A percentile compares a stretch with the other conserved stretches of the same genome.
These are phyloP conservation scores for Porpolomopsis calyptriformis DNA, from an alignment of 768 basidiomycete species.

Conservation along the genomic window DNA sequence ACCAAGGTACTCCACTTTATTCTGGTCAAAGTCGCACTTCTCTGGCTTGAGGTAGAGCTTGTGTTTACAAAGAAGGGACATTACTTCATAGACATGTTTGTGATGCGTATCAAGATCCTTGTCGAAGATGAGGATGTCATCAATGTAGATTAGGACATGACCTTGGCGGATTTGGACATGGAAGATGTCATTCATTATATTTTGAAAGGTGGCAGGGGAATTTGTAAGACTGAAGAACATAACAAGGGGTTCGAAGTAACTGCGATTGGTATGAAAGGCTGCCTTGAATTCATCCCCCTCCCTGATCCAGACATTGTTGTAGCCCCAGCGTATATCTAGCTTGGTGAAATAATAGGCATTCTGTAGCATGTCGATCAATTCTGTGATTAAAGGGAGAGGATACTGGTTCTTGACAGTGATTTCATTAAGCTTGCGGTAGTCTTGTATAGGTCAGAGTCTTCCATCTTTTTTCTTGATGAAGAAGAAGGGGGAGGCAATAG, in stretches of 20 bases:
- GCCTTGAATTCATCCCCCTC: constrained; percentile 11
- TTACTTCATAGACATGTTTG: constrained; percentile 13
- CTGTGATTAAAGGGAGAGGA: constrained; percentile 24
- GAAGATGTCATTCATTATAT: constrained; percentile 12
- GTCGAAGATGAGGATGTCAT: constrained; percentile 31
- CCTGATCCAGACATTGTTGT: constrained; percentile 1
- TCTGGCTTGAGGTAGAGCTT: constrained; percentile 27
- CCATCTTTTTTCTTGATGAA: constrained; percentile 20
- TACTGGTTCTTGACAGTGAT: constrained; percentile 26
- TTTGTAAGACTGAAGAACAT: constrained; percentile 16
- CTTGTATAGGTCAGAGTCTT: constrained; percentile 19
- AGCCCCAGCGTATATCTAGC: constrained; percentile 28
- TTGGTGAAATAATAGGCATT: constrained; percentile 22
- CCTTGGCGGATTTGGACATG: constrained; percentile 17
- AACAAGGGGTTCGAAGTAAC: constrained; percentile 9
- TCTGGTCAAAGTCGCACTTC: constrained; percentile 25
- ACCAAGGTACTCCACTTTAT: constrained; percentile 22
- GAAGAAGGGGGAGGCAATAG: constrained; percentile 16
- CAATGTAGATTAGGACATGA: constrained; percentile 29
- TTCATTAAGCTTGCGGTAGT: constrained; percentile 26
- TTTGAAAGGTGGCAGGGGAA: constrained; percentile 14
- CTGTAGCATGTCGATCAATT: constrained; percentile 18
- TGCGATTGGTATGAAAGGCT: constrained; percentile 5
- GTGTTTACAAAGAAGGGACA: constrained; percentile 18
- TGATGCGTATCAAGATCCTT: constrained; percentile 11